A percentile compares a stretch with the other conserved stretches of the same genome.
Evolutionary conservation across 495 filamentous ascomycete species (phyloP).

Genomic region (Trichoderma asperelloides): DNA sequence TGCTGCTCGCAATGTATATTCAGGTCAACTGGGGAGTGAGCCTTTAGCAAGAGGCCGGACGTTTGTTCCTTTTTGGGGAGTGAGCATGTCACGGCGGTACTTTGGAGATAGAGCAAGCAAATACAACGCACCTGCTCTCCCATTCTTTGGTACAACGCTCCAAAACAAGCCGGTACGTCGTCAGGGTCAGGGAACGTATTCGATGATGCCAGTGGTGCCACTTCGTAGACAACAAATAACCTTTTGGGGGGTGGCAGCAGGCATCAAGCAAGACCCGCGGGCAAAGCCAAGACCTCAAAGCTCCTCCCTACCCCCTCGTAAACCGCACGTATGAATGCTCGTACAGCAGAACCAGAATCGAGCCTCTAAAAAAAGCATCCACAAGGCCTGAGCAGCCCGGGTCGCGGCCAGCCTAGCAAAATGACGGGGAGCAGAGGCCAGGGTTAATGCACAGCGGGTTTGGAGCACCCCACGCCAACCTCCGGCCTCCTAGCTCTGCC

Average conservation of each 20-base stretch:
- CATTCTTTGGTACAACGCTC: background rate
- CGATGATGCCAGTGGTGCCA: background rate
- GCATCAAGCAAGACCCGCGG: background rate
- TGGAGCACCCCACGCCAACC: constrained; percentile 7
- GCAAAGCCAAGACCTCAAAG: background rate
- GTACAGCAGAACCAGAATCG: background rate
- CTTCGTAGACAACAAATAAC: background rate
- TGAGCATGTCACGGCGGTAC: background rate
- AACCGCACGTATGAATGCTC: background rate
- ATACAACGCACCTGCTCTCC: background rate
- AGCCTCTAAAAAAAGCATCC: background rate
- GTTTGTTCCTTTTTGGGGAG: background rate
- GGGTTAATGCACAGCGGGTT: background rate
- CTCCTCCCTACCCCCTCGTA: background rate
- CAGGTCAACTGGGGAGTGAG: background rate
- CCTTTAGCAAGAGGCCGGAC: background rate
- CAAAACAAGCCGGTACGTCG: background rate
- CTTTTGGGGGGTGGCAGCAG: background rate
- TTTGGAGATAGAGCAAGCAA: background rate
- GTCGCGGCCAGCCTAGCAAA: constrained; percentile 5
- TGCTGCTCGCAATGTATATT: background rate
- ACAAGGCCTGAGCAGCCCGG: background rate
- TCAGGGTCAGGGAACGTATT: background rate
- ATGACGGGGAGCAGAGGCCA: constrained; percentile 1
- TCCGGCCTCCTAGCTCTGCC: background rate